phyloP scores from a whole-genome alignment of 2,329 filamentous ascomycete genomes.

The Fusarium xyrophilum region DNA sequence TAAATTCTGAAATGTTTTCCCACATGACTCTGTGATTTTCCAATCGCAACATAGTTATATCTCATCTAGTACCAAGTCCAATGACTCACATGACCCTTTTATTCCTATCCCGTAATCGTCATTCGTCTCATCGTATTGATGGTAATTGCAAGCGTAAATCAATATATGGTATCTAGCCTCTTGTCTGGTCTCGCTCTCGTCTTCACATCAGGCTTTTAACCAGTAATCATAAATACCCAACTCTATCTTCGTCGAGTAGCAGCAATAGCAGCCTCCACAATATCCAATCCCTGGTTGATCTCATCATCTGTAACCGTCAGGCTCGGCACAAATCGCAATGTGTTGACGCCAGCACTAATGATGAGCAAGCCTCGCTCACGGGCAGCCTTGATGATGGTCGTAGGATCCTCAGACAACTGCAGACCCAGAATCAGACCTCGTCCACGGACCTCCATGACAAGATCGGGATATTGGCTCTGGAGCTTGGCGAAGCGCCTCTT shows the following conservation, averaged over 20 bases:
- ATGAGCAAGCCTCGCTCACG: constrained; percentile 86
- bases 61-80: fast-evolving
- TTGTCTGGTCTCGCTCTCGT: constrained; percentile 26
- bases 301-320: constrained; percentile 81
- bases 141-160: constrained; percentile 3
- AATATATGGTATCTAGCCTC: constrained; percentile 28
- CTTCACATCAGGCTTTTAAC: constrained; percentile 7
- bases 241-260: constrained; percentile 47
- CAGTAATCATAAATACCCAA: not conserved
- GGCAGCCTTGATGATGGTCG: constrained; percentile 80
- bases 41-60: fast-evolving
- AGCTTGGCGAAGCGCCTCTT: constrained; percentile 56
- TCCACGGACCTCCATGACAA: constrained; percentile 82
- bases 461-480: constrained; percentile 63
- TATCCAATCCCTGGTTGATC: constrained; percentile 77
- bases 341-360: constrained; percentile 93
- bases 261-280: constrained; percentile 72
- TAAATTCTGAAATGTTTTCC: not conserved
- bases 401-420: constrained; percentile 78
- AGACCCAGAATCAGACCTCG: constrained; percentile 85
- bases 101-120: fast-evolving
- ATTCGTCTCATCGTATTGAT: not conserved
- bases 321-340: constrained; percentile 88
- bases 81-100: fast-evolving
- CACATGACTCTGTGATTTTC: not conserved